Evolutionary conservation across 2,329 filamentous ascomycete genomes (phyloP), one percentile per base, ranked within the genome.

Genomic region (Aspergillus oerlinghausenensis): DNA sequence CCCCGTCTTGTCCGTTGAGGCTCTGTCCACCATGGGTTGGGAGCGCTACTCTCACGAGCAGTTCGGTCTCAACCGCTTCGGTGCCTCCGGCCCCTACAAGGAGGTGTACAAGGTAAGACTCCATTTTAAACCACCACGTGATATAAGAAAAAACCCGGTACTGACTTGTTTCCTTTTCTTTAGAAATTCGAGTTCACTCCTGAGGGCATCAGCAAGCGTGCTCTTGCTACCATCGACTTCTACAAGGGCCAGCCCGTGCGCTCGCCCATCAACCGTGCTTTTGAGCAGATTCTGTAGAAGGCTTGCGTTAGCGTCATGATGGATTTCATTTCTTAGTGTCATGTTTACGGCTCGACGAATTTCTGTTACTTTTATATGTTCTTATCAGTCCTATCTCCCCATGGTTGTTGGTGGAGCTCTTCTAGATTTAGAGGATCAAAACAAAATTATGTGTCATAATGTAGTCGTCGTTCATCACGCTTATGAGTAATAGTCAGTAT

Each of bases 121-220:
- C 5, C 5, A 29, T 29, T 11, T 42, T 7, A 29, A 14, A 10
- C 3, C 49, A 26, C 25, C 35, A 7, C 26, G 4, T 4, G 38
- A 38, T 23, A 32, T 9, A 11, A 10, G 26, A 14, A 14, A 26
- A 26, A 14, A 8, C 19, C n/a, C 48, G 14, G 50, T 57, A 49
- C 59, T 66, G 54, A 65, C 52, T 23, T 23, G 21, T 26, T 53
- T 29, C 3, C 10, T 17, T 28, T 35, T 51, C 19, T 29, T 2
- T 51, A 95, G 89, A 97, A 97, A 86, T 99, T 99, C 80, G 94
- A 97, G 79, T 97, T 99, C 83, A 99, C 93, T 51, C 90, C 94
- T 54, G 93, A 96, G 80, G 94, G 94, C 65, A 89, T 99, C 75
- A 83, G 90, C 80, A 97, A 97, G 89, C 92, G 94, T 70, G 94